phyloP scores from a whole-genome alignment of 2,329 filamentous ascomycete genomes.

The Shiraia bambusicola region DNA sequence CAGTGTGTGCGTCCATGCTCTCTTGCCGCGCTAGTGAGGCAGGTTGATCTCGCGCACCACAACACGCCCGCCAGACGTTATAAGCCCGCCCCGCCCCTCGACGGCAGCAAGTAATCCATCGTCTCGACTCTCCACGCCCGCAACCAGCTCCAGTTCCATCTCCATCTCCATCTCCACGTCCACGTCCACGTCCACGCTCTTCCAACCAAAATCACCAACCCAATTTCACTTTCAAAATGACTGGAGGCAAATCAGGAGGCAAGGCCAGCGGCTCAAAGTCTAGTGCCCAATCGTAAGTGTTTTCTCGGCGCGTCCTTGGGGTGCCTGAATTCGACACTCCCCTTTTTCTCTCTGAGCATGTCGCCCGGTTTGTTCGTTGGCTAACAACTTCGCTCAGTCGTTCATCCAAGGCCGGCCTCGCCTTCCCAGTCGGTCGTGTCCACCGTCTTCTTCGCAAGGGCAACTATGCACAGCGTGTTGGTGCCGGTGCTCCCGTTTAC shows the following conservation, averaged over 20 bases:
- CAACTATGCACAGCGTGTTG: slow-evolving; percentile 99
- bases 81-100: slow-evolving; percentile 43
- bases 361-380: no score
- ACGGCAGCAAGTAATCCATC: slow-evolving; percentile 45
- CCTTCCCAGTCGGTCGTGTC: slow-evolving; percentile 98
- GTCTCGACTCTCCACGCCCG: slow-evolving; percentile 38
- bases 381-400: slow-evolving; percentile 63
- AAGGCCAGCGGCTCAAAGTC: slow-evolving; percentile 97
- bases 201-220: slow-evolving; percentile 25
- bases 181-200: slow-evolving; percentile 14
- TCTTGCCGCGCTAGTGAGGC: slow-evolving; percentile 33
- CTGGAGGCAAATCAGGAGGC: slow-evolving; percentile 99
- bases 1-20: slow-evolving; percentile 15
- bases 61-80: slow-evolving; percentile 44
- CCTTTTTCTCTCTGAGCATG: no score
- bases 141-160: slow-evolving; percentile 25
- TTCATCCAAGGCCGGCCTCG: slow-evolving; percentile 98
- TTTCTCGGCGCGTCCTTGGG: slow-evolving; percentile 48
- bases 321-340: no score
- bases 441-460: slow-evolving; percentile 98
- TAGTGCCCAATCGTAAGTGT: slow-evolving; percentile 94
- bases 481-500: slow-evolving; percentile 96
- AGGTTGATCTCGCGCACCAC: slow-evolving; percentile 46
- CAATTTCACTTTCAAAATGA: slow-evolving; percentile 77
- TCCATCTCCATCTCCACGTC: slow-evolving; percentile 16